Base-by-base conservation (phyloP, 768 basidiomycete species). In the Gloeostereum incarnatum region DNA sequence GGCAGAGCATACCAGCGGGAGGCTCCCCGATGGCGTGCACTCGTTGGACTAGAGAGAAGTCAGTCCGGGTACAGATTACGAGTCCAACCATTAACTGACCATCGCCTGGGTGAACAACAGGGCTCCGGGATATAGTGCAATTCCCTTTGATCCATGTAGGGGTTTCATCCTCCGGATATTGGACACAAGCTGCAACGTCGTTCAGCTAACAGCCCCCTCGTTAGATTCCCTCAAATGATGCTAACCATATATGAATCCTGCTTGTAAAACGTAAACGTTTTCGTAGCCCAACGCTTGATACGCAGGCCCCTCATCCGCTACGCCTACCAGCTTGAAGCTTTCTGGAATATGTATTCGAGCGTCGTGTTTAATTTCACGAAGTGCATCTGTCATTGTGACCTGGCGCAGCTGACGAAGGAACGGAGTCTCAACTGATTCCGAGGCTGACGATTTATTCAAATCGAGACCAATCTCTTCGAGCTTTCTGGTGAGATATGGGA, bases 251-350 rank as follows among this genome's bases (percentile, higher is more conserved):
- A 90, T 78, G 45, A 81, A 61, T 1, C 71, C 74, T 43, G 68
- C 66, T 4, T 57, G 54, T 10, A 89, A 57, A 23, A 52, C 61
- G 50, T 65, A 80, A 2, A 82, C 69, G 44, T 81, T 67, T 25
- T 68, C 49, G 37, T 58, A 50, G 1, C 78, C 78, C n/a, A 54
- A 59, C 6, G 53, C 44, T 30, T 51, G 52, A 44, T 85, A 84
- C 0, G 78, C 73, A 0, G n/a, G 75, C 0, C 85, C 85, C 56
- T 90, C 85, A 48, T 92, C 89, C 3, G 85, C 81, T 6, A 91
- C 71, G 1, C 90, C 89, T 8, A 89, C 82, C 1, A 92, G 66
- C 19, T 78, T 64, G 42, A 75, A 75, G 43, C 78, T 78, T 1
- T 75, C 59, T 0, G 78, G 78, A 7, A 92, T 69, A 3, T 68